Evolutionary conservation across 2,329 filamentous ascomycete species (phyloP), one percentile per base, ranked within the genome.

Genomic region (Aureobasidium melanogenum): DNA sequence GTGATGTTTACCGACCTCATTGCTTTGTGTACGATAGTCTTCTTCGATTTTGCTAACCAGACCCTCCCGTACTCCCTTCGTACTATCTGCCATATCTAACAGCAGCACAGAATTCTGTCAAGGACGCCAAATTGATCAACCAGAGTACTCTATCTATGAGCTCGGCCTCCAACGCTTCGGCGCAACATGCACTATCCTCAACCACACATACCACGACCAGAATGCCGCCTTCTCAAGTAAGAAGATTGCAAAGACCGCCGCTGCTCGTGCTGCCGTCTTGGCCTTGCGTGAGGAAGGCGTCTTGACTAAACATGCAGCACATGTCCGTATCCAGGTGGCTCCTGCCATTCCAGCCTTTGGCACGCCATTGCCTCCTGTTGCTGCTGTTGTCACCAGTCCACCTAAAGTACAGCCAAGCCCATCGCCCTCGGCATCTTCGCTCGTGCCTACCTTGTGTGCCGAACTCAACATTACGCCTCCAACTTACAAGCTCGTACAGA

Each of bases 131-230:
- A 38, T 30, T n/a, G n/a, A 26, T 12, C 56, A 50, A 26, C 46
- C 56, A 5, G 56, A 60, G 5, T 60, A 50, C 46, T 24, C 34
- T 2, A 24, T 60, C 56, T 60, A 43, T 41, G 56, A 60, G 24
- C 46, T 60, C 12, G 56, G 56, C 8, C 36, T 26, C 7, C 44
- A 60, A 34, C 56, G 56, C 34, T 60, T 60, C n/a, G 56, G 56
- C n/a, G 56, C 46, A 8, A 60, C 44, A 15, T 60, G 56, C 46
- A 51, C 56, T 6, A 30, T 60, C 3, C 34, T 50, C 24, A 26
- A 26, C 9, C 32, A 17, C 9, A 39, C 38, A 3, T 30, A 60
- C 19, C 12, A 51, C 24, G 56, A 60, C 19, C 44, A 47, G 6
- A 51, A 50, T 9, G 28, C 36, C 36, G 44, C 56, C 7, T 51